phyloP scores from a whole-genome alignment of 768 basidiomycete species.

The Grammothele lineata region DNA sequence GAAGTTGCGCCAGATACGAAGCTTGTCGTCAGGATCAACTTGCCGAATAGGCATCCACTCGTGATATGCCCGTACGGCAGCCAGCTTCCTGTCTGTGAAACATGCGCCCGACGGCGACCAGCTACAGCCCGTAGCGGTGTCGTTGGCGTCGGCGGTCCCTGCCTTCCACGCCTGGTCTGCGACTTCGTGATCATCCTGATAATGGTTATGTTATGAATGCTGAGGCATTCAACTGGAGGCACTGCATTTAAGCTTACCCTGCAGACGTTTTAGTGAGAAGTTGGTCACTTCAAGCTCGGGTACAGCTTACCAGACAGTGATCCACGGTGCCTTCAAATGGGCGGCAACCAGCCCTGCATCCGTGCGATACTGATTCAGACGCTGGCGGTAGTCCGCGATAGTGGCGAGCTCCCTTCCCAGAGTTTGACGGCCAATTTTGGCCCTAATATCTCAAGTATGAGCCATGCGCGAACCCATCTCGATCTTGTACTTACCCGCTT shows the following conservation, averaged over 20 bases:
- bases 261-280: background rate
- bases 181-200: slow-evolving; percentile 57
- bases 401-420: slow-evolving; percentile 54
- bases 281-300: background rate
- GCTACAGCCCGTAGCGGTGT: slow-evolving; percentile 43
- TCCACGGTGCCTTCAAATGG: slow-evolving; percentile 51
- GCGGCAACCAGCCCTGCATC: slow-evolving; percentile 44
- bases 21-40: slow-evolving; percentile 48
- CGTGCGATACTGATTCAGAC: slow-evolving; percentile 48
- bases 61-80: slow-evolving; percentile 55
- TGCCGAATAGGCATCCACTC: slow-evolving; percentile 64
- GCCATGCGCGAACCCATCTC: background rate
- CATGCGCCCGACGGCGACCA: slow-evolving; percentile 52
- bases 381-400: slow-evolving; percentile 51
- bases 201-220: background rate
- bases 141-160: slow-evolving; percentile 51
- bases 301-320: slow-evolving; percentile 47
- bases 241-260: no score
- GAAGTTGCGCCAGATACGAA: slow-evolving; percentile 62
- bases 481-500: slow-evolving; percentile 17
- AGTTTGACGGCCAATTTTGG: slow-evolving; percentile 44
- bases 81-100: slow-evolving; percentile 56
- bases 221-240: background rate
- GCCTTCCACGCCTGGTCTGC: slow-evolving; percentile 57
- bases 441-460: slow-evolving; percentile 26